Base-by-base conservation (phyloP, 2,329 filamentous ascomycete species). In the Fonsecaea erecta region DNA sequence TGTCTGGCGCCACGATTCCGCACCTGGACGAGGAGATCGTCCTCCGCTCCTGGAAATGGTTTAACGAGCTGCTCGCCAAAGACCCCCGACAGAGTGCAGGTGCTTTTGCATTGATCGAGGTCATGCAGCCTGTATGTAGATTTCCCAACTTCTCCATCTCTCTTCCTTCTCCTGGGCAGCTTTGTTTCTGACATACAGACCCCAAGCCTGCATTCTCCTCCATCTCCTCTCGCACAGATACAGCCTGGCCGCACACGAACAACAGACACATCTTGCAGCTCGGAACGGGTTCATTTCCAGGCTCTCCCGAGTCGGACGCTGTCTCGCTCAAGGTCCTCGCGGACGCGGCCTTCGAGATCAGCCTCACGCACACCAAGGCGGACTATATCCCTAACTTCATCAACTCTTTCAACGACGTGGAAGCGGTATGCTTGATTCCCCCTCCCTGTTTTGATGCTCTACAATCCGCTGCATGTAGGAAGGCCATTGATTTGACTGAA, bases 211-310 rank as follows among this genome's bases (percentile, higher is more conserved):
- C 55, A 24, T 58, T 58, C 55, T 58, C 55, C 24, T 58, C 55
- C 21, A 48, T n/a, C 24, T 43, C 55, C 1, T 48, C 55, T 14
- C 37, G 35, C 24, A 21, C 24, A 12, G 55, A 37, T 9, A 59
- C 40, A 9, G 56, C 56, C 40, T 59, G 43, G 43, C 43, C 40
- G 43, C 28, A 46, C 56, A 28, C 37, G 18, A 21, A 9, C 16
- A 59, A 59, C 56, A 59, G 56, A 24, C 55, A 58, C 26, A 58
- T 58, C 37, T 37, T 58, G 34, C 55, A 58, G 30, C 55, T 58
- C 1, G 55, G 55, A 2, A 58, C 40, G 14, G 56, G 40, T 16
- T 51, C 43, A 4, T 34, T 59, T 46, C 56, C 54, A 1, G 35
- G 54, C 54, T 57, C 40, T 7, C 14, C n/a, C 0, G 26, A 24